Base-by-base conservation (phyloP, 2,329 filamentous ascomycete genomes). In the Botrytis hyacinthi region DNA sequence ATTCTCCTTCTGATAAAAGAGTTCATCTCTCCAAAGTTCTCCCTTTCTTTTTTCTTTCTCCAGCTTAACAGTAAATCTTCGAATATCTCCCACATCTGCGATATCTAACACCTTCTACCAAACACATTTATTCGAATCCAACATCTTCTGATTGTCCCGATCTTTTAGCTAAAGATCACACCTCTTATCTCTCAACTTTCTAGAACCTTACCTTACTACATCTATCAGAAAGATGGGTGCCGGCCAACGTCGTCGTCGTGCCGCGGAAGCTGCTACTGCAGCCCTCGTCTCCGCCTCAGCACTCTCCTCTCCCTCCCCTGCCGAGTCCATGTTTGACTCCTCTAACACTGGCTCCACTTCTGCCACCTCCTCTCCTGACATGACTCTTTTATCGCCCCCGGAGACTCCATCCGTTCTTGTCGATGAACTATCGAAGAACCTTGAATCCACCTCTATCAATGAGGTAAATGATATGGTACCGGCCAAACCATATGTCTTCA, bases 271-370 rank as follows among this genome's bases (percentile, higher is more conserved):
- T 18, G n/a, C 51, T 29, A 4, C 40, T 40, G 40, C 40, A 40
- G 40, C 40, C 40, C 40, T 40, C 40, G 40, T 2, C 40, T 40
- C 40, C 12, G n/a, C 12, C 26, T 14, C 51, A 54, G 51, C n/a
- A 1, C 1, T 3, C 12, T 29, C 14, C n/a, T 16, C n/a, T 18
- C 0, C 51, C 2, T 16, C 51, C 0, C 51, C 51, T 9, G 0
- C n/a, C 14, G n/a, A 61, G 14, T 44, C 18, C 16, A 7, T 44
- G 1, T 40, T n/a, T 26, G 10, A 20, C 18, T 60, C 20, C 22
- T 40, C 22, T 2, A 2, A 7, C 35, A 2, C 20, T 29, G 20
- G 4, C 10, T 51, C 2, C 12, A 14, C 26, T 14, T n/a, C 48
- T 4, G 22, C 7, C 20, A 16, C 35, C 35, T n/a, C 22, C 59